A percentile compares a stretch with the other conserved stretches of the same genome.
These are phyloP conservation scores for Nakataea oryzae DNA, from an alignment of 2,329 filamentous ascomycete genomes.

Conservation along the genomic window DNA sequence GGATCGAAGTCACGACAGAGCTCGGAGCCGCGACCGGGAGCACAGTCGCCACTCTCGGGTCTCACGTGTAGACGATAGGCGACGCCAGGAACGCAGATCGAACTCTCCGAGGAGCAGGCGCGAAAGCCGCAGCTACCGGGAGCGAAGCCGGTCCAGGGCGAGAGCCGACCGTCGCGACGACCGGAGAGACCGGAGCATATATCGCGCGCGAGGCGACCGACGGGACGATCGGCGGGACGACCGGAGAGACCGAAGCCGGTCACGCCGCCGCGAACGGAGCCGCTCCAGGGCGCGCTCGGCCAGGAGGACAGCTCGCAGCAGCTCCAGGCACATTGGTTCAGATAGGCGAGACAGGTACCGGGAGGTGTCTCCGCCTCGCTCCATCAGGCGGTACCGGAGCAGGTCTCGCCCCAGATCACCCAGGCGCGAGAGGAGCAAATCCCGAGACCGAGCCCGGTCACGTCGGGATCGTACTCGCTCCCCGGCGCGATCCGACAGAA, in stretches of 20 bases:
- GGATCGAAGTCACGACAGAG: slow-evolving; percentile 18
- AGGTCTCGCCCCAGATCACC: slow-evolving; percentile 17
- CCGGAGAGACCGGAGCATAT: slow-evolving; percentile 12
- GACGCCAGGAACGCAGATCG: slow-evolving; percentile 8
- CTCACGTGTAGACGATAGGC: slow-evolving; percentile 12
- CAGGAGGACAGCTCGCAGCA: slow-evolving; percentile 12
- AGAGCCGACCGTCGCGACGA: slow-evolving; percentile 9
- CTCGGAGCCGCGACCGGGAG: slow-evolving; percentile 7
- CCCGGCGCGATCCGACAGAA: slow-evolving; percentile 11
- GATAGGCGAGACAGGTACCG: slow-evolving; percentile 1
- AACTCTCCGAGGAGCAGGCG: slow-evolving; percentile 10
- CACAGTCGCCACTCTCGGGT: slow-evolving; percentile 16
- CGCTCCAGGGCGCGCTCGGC: slow-evolving; percentile 12
- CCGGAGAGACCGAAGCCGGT: slow-evolving; percentile 15
- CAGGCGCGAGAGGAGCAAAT: slow-evolving; percentile 16
- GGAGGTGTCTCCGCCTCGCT: slow-evolving; percentile 10
- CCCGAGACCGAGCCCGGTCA: slow-evolving; percentile 12
- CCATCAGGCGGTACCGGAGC: slow-evolving; percentile 17
- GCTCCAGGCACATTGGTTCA: slow-evolving; percentile 16
- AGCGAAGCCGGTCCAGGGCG: slow-evolving; percentile 15
- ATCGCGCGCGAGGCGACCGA: slow-evolving; percentile 9
- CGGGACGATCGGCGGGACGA: slow-evolving; percentile 11
- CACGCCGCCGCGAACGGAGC: slow-evolving; percentile 12
- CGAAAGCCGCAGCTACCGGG: slow-evolving; percentile 15
- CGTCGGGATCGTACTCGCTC: slow-evolving; percentile 17